Evolutionary conservation across 2,329 filamentous ascomycete species (phyloP).

Genomic region (Aspergillus sp.): DNA sequence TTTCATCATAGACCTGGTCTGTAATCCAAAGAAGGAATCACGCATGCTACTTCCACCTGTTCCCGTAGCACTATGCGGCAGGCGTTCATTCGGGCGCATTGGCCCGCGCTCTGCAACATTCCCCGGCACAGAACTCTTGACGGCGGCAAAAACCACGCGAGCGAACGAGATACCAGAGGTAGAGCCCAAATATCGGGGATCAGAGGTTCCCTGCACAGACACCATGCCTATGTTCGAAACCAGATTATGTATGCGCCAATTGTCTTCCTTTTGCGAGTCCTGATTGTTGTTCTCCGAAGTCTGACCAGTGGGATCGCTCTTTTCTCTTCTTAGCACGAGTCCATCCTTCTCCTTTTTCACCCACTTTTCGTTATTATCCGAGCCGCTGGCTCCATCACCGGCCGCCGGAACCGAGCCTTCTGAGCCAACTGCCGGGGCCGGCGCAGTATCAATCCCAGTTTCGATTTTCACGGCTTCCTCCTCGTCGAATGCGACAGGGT

Average conservation of each 20-base stretch:
- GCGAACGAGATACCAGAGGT: slow-evolving; percentile 93
- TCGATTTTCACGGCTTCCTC: slow-evolving; percentile 39
- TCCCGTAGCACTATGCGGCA: slow-evolving; percentile 51
- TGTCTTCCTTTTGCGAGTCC: slow-evolving; percentile 57
- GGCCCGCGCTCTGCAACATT: slow-evolving; percentile 65
- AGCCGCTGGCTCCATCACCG: slow-evolving; percentile 18
- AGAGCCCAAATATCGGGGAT: slow-evolving; percentile 78
- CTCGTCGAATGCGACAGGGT: slow-evolving; percentile 67
- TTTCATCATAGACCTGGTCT: slow-evolving; percentile 84
- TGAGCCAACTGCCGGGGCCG: slow-evolving; percentile 16
- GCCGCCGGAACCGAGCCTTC: slow-evolving; percentile 18
- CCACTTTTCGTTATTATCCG: slow-evolving; percentile 16
- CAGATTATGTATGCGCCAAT: slow-evolving; percentile 64
- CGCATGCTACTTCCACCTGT: slow-evolving; percentile 77
- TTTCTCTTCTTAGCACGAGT: slow-evolving; percentile 18
- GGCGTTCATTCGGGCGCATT: slow-evolving; percentile 59
- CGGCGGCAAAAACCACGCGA: slow-evolving; percentile 87
- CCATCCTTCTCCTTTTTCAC: slow-evolving; percentile 29
- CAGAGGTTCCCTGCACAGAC: slow-evolving; percentile 74
- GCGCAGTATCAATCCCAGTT: slow-evolving; percentile 28
- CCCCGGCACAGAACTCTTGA: slow-evolving; percentile 70
- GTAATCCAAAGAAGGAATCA: slow-evolving; percentile 95
- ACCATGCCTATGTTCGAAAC: slow-evolving; percentile 73
- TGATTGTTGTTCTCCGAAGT: slow-evolving; percentile 31
- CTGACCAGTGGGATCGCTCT: slow-evolving; percentile 20